phyloP scores from a whole-genome alignment of 2,329 filamentous ascomycete species.

The Fusarium sp. region DNA sequence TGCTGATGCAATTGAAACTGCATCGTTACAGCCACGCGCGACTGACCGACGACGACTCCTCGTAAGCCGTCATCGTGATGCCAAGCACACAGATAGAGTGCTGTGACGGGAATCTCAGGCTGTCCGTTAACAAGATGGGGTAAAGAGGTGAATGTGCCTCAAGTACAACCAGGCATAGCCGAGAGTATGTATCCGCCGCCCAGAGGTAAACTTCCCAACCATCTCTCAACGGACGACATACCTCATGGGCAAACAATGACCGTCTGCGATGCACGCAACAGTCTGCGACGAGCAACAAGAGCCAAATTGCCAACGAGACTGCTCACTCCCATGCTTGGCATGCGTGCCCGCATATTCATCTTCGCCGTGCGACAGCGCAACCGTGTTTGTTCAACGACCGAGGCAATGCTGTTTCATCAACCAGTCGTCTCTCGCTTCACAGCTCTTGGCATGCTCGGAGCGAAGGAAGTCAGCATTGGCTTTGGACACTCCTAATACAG shows the following conservation, averaged over 20 bases:
- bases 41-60: slow-evolving; percentile 8
- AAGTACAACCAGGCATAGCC: background rate
- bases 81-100: slow-evolving; percentile 9
- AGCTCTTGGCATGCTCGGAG: slow-evolving; percentile 39
- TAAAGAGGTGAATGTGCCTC: background rate
- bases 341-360: slow-evolving; percentile 10
- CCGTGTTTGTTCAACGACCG: slow-evolving; percentile 18
- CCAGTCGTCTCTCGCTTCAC: slow-evolving; percentile 32
- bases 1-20: slow-evolving; percentile 1
- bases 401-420: slow-evolving; percentile 36
- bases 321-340: background rate
- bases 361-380: slow-evolving; percentile 12
- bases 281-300: slow-evolving; percentile 7
- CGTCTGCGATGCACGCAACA: slow-evolving; percentile 15
- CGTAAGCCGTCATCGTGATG: slow-evolving; percentile 6
- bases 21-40: slow-evolving; percentile 6
- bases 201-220: background rate
- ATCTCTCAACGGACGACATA: slow-evolving; percentile 7
- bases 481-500: slow-evolving; percentile 5
- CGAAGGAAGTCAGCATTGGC: slow-evolving; percentile 34
- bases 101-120: background rate
- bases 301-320: background rate
- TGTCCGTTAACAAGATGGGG: background rate
- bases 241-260: slow-evolving; percentile 16
- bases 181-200: background rate